These are phyloP conservation scores for Isabelozyma gotoi DNA, from an alignment of 805 yeast genomes.

Conservation along the genomic window DNA sequence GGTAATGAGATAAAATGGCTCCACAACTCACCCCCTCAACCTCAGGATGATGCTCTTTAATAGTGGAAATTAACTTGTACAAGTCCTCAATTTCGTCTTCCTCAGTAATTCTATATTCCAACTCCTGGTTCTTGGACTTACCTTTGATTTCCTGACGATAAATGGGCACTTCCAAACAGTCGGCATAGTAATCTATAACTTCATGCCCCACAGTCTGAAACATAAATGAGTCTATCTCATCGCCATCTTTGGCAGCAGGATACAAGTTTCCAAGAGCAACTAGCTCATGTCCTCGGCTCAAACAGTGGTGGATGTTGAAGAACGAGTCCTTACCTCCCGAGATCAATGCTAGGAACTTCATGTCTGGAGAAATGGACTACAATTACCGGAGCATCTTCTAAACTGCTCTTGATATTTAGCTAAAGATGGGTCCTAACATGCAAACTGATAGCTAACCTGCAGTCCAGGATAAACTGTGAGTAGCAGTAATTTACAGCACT, in stretches of 20 bases:
- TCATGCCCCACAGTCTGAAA: conserved; percentile 97
- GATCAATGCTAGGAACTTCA: conserved; percentile 90
- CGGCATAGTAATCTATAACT: conserved; percentile 59
- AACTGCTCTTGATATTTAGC: background rate
- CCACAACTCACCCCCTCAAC: conserved; percentile 90
- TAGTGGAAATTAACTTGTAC: conserved; percentile 47
- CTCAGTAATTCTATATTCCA: conserved; percentile 68
- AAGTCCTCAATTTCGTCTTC: conserved; percentile 91
- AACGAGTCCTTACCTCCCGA: conserved; percentile 98
- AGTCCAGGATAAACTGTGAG: background rate
- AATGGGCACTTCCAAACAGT: conserved; percentile 78
- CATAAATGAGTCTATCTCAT: conserved; percentile 92
- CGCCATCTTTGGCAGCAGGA: conserved; percentile 31
- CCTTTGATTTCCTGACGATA: conserved; percentile 69
- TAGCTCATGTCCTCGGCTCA: conserved; percentile 81
- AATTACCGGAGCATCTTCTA: background rate
- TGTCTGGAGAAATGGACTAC: conserved; percentile 19
- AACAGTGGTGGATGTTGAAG: conserved; percentile 82
- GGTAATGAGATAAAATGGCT: conserved; percentile 94
- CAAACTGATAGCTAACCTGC: conserved; percentile 1
- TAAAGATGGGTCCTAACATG: background rate
- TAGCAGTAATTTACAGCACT: background rate
- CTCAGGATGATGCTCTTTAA: conserved; percentile 61
- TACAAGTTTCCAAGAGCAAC: conserved; percentile 82
- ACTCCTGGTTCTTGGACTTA: conserved; percentile 55